These are phyloP conservation scores for Leccinum pellstonianum DNA, from an alignment of 768 basidiomycete genomes.

Conservation along the genomic window DNA sequence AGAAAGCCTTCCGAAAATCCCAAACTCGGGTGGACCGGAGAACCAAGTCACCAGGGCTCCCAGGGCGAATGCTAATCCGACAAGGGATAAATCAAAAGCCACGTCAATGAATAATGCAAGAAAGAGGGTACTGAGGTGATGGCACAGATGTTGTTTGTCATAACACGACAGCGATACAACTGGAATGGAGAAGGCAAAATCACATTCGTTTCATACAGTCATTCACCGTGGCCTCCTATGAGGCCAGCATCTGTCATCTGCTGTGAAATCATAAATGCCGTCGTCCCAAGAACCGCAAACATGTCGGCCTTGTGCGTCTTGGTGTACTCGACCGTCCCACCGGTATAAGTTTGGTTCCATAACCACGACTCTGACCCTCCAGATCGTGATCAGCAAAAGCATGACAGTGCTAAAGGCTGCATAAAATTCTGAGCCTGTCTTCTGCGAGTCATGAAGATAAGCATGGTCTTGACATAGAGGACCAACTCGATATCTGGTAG, in stretches of 20 bases:
- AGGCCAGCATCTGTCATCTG: slow-evolving; percentile 28
- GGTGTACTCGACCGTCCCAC: slow-evolving; percentile 31
- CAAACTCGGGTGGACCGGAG: neutral
- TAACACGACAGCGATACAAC: slow-evolving; percentile 29
- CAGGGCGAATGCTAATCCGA: neutral
- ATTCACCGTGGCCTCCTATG: slow-evolving; percentile 10
- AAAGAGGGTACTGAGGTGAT: neutral
- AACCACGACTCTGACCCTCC: slow-evolving; percentile 31
- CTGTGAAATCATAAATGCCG: slow-evolving; percentile 25
- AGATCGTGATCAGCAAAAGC: neutral
- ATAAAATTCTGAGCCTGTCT: slow-evolving; percentile 5
- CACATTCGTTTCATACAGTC: neutral
- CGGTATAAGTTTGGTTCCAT: slow-evolving; percentile 29
- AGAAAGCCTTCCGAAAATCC: slow-evolving; percentile 2
- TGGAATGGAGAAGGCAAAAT: slow-evolving; percentile 4
- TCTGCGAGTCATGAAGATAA: neutral
- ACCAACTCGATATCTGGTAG: slow-evolving; percentile 1
- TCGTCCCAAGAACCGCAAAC: slow-evolving; percentile 23
- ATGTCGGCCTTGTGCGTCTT: slow-evolving; percentile 19
- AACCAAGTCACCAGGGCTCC: neutral
- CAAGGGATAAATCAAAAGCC: neutral
- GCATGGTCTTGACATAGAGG: slow-evolving; percentile 20
- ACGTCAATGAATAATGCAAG: neutral
- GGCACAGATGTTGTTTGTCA: neutral
- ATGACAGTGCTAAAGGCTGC: slow-evolving; percentile 3